Percentiles rank a stretch among this genome's conserved stretches.
Evolutionary conservation across 345 rosid species (phyloP).

Genomic region (Dipteronia dyeriana): DNA sequence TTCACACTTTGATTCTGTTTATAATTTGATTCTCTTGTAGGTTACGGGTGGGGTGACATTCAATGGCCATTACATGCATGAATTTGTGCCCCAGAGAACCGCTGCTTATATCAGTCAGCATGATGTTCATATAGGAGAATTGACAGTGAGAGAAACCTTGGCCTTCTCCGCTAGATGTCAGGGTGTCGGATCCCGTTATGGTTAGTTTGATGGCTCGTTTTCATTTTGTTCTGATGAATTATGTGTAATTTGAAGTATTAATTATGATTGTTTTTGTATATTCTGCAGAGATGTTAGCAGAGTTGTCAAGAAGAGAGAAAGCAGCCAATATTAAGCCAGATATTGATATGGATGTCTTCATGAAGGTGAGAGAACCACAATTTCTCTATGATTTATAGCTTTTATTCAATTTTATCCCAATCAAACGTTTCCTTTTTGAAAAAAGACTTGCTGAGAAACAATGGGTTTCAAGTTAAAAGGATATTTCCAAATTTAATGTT

Average conservation of each 20-base stretch:
- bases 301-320: conserved; percentile 78
- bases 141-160: conserved; percentile 91
- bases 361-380: conserved; percentile 49
- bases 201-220: conserved; percentile 28
- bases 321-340: conserved; percentile 79
- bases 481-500: neutral
- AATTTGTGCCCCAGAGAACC: conserved; percentile 50
- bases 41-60: conserved; percentile 48
- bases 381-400: neutral
- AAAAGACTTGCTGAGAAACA: no score
- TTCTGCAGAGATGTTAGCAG: conserved; percentile 60
- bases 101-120: conserved; percentile 72
- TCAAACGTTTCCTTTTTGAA: no score
- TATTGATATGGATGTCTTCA: conserved; percentile 74
- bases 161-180: conserved; percentile 86
- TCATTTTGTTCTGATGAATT: neutral
- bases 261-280: neutral
- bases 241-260: neutral
- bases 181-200: conserved; percentile 61
- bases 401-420: neutral
- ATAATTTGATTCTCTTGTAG: conserved; percentile 23
- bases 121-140: conserved; percentile 73
- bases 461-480: no score
- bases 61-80: conserved; percentile 49
- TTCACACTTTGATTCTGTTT: conserved; percentile 32